Base-by-base conservation (phyloP, 495 filamentous ascomycete species). In the Penicillium silybi region DNA sequence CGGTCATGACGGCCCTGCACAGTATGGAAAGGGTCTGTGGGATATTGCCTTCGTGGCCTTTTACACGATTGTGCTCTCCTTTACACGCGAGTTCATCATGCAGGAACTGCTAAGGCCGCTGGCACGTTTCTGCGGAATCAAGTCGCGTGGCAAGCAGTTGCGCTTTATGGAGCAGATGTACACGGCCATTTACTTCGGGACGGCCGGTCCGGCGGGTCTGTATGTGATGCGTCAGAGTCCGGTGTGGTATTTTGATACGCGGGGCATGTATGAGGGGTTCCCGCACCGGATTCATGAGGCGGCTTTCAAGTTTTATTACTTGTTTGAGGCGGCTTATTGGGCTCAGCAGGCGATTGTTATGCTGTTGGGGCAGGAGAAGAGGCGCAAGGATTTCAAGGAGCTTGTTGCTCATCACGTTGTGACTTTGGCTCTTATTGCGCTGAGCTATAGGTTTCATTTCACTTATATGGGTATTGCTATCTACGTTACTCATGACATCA, bases 161-260 rank as follows among this genome's bases (percentile, higher is more conserved):
- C 84, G 91, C 26, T 96, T 90, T 73, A 91, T 95, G 87, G 91
- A 96, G 66, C 91, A 96, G 69, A 78, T 85, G 66, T 96, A 96
- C 71, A 92, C 90, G 7, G 90, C 86, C 20, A 72, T 95, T 19
- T 96, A 96, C 73, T 95, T 93, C 58, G 82, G 67, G n/a, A 37
- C 92, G 52, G 77, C 89, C 32, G 88, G 88, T 4, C 89, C 90
- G 1, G 78, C 76, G 17, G 91, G 91, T 15, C 64, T 96, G 61
- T 96, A 85, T 56, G 86, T 95, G 48, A 96, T 96, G 92, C 83
- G 74, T 43, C 74, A 78, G 37, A 87, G 87, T 13, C 88, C 90
- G 0, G 80, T 96, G 4, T 96, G 91, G 91, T 96, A 95, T 65
- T 96, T 96, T 75, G 86, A 91, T 62, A 91, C 86, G 6, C 54